Base-by-base conservation (phyloP, 2,329 filamentous ascomycete species). In the Pseudocercospora macadamiae region DNA sequence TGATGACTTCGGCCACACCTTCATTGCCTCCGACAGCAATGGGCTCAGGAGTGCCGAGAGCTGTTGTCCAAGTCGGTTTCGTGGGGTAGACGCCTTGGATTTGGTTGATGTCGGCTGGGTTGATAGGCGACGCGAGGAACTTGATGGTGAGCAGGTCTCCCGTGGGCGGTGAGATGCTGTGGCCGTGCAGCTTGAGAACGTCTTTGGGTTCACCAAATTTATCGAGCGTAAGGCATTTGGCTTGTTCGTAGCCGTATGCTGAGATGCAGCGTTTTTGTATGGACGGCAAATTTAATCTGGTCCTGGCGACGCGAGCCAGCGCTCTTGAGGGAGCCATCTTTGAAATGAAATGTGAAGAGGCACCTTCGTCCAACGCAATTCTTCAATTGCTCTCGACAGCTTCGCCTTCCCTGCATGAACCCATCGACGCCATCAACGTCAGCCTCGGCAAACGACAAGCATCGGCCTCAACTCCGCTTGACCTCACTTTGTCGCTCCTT, bases 61-160 rank as follows among this genome's bases (percentile, higher is more conserved):
- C 76, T 4, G 86, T 87, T 16, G 86, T 87, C 76, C 96, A 93
- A 44, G 83, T 80, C 0, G 93, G 92, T 73, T 91, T 91, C 45
- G 87, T 87, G 62, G 93, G 93, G 79, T 99, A 99, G 3, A 93
- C 92, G 65, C 95, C 95, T 80, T 99, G 95, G 70, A 99, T 90
- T 70, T 93, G 93, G 81, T 99, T 99, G 76, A 99, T 90, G 78
- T 99, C 95, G 71, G 95, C 93, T 21, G 95, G 95, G 79, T 99
- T 99, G 75, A 99, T 91, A 57, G 95, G 91, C 1, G 92, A 87
- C 28, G 93, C 90, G 69, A 99, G 90, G 69, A 95, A 88, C 74
- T 91, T 91, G 60, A 99, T 81, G 55, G 93, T 92, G 66, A 96
- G 79, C 63, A 83, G 79, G 55, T 83, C 79, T 48, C 90, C 88